These are phyloP conservation scores for Ilex asprella DNA, from an alignment of 257 asterid genomes.

Conservation along the genomic window DNA sequence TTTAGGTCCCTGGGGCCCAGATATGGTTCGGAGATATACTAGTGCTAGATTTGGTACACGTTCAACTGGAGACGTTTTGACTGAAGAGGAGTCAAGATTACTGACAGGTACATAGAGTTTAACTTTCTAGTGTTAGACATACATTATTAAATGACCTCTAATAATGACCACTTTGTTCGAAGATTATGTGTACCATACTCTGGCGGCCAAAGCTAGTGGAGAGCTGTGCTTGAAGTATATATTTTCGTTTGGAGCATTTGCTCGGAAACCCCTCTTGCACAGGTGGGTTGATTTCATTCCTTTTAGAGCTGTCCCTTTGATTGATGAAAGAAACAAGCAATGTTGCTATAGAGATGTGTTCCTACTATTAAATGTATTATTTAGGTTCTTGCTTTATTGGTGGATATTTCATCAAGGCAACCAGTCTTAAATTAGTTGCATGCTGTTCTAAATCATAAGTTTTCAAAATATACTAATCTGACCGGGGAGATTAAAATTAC, in stretches of 20 bases:
- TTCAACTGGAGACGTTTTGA: slow-evolving; percentile 40
- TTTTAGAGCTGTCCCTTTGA: too few species aligned
- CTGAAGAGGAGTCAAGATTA: slow-evolving; percentile 55
- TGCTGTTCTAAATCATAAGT: too few species aligned
- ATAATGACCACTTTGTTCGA: slow-evolving; percentile 17
- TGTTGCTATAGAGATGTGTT: too few species aligned
- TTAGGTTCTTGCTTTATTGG: too few species aligned
- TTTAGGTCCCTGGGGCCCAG: slow-evolving; percentile 83
- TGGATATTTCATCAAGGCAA: too few species aligned
- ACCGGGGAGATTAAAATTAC: too few species aligned
- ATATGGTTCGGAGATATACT: slow-evolving; percentile 61
- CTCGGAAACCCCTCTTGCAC: slow-evolving; percentile 58
- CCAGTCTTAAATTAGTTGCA: too few species aligned
- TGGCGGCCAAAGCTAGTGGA: slow-evolving; percentile 87
- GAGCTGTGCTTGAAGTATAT: slow-evolving; percentile 77
- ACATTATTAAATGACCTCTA: slow-evolving; percentile 11
- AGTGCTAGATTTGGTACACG: slow-evolving; percentile 62
- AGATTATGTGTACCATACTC: slow-evolving; percentile 73
- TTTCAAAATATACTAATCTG: too few species aligned
- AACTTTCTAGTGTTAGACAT: slow-evolving; percentile 1
- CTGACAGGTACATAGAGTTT: slow-evolving; percentile 49
- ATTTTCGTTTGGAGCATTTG: slow-evolving; percentile 81
- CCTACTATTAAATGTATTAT: too few species aligned
- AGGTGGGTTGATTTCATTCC: slow-evolving; percentile 25
- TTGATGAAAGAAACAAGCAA: too few species aligned